Percentiles rank a stretch among this genome's conserved stretches.
phyloP scores from a whole-genome alignment of 768 basidiomycete genomes.

The Boletus insuetus region DNA sequence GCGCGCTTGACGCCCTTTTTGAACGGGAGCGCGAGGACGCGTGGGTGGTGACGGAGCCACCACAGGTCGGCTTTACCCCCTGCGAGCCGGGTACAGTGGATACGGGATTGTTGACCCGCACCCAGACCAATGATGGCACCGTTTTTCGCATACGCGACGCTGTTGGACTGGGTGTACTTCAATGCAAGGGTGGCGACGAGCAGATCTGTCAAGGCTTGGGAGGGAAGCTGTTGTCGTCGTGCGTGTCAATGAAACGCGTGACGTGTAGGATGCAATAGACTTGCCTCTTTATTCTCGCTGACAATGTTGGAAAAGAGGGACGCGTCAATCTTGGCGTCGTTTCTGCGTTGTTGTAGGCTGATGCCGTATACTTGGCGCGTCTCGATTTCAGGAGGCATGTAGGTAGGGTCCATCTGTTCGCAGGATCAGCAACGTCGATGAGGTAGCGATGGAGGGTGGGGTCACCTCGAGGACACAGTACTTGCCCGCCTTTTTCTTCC shows the following conservation, averaged over 20 bases:
- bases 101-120: slow-evolving; percentile 97
- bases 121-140: slow-evolving; percentile 95
- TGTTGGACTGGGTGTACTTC: slow-evolving; percentile 99
- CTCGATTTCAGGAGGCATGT: slow-evolving; percentile 76
- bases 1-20: slow-evolving; percentile 97
- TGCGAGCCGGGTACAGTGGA: slow-evolving; percentile 98
- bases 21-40: slow-evolving; percentile 90
- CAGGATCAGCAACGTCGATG: slow-evolving; percentile 8
- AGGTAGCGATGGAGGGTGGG: slow-evolving; percentile 1
- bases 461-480: slow-evolving; percentile 93
- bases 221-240: slow-evolving; percentile 55
- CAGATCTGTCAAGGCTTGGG: slow-evolving; percentile 79
- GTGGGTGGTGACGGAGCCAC: slow-evolving; percentile 98
- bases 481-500: slow-evolving; percentile 97
- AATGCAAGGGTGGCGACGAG: slow-evolving; percentile 95
- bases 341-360: slow-evolving; percentile 84
- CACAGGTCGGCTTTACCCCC: slow-evolving; percentile 98
- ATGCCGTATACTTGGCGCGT: slow-evolving; percentile 96
- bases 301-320: slow-evolving; percentile 86
- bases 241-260: neutral
- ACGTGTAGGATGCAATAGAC: slow-evolving; percentile 19
- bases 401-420: slow-evolving; percentile 81
- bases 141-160: slow-evolving; percentile 90
- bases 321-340: slow-evolving; percentile 83
- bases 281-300: slow-evolving; percentile 79